Base-by-base conservation (phyloP, 345 rosid genomes). In the Hypericum androsaemum region DNA sequence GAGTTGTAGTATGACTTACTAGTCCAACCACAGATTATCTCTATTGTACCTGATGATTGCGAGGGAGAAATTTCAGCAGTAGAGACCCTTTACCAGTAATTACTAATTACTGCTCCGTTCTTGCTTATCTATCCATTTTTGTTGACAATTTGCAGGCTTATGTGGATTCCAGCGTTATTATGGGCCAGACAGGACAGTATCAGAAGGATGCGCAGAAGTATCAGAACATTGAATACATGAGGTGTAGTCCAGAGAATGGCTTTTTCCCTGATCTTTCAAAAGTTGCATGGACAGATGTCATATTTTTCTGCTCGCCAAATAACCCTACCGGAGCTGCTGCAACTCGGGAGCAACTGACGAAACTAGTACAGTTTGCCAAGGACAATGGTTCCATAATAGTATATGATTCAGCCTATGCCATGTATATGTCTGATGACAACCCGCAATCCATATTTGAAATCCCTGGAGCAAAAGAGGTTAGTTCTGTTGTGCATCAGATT, bases 261-360 rank as follows among this genome's bases (percentile, higher is more conserved):
- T 92, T 88, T 73, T 92, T 92, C 60, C 98, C 98, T 17, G 85
- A 88, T 79, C 72, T 92, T 56, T 85, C 90, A 0, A 74, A 71
- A 10, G 80, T 80, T 54, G 64, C 78, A 17, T 73, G 72, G 59
- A 85, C 97, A 2, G 98, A 92, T 54, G 74, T 92, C 55, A 92
- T 92, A 51, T 85, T 88, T 64, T 92, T 92, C 72, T 92, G 98
- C 63, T 88, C 97, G 7, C 98, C 98, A 1, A 92, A 88, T 63
- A 92, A 92, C 66, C 98, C 98, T 56, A 88, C 98, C 0, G 98
- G 97, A 11, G 76, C 94, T 57, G 80, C 88, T 60, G 98, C 97
- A 51, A 83, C 98, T 16, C 74, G 90, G 64, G 88, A 88, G 65
- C 97, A 92, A 53, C 76, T 92, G 53, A 76, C 59, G 45, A 75